Conservation (phyloP, 352 stramenopile genomes). For the Peronospora destructor region DNA sequence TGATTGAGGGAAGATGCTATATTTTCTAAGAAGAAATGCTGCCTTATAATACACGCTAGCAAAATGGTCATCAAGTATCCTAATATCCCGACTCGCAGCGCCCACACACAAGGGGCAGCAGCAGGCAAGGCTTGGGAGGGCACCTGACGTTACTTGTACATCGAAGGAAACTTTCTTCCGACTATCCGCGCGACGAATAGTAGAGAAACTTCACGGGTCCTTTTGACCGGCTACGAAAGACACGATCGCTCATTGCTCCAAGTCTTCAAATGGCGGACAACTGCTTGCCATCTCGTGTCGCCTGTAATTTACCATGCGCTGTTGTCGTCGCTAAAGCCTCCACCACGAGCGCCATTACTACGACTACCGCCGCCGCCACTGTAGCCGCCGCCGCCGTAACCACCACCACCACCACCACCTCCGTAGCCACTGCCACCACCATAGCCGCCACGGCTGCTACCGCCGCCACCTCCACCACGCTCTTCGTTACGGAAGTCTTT, state of each 20-base stretch:
- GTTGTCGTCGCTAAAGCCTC: conserved; percentile 72
- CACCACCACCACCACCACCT: conserved; percentile 26
- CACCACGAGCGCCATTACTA: conserved; percentile 29
- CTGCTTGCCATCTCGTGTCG: conserved; percentile 36
- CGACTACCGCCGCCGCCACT: conserved; percentile 24
- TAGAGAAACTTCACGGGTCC: conserved; percentile 29
- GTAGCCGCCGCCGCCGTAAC: conserved; percentile 27
- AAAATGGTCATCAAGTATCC: conserved; percentile 63
- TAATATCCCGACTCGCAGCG: conserved; percentile 27
- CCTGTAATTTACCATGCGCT: conserved; percentile 75
- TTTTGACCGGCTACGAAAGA: conserved; percentile 22
- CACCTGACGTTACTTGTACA: conserved; percentile 67
- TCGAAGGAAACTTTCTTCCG: conserved; percentile 73
- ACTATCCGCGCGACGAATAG: conserved; percentile 47
- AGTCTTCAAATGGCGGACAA: conserved; percentile 35
- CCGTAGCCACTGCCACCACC: conserved; percentile 21
- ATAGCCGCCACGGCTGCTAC: conserved; percentile 18
- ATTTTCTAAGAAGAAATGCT: conserved; percentile 66
- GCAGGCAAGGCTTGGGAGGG: conserved; percentile 38
- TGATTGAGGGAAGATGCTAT: conserved; percentile 31
- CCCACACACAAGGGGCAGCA: conserved; percentile 22
- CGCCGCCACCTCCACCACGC: conserved; percentile 37
- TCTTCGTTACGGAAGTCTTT: conserved; percentile 83
- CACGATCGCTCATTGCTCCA: conserved; percentile 32
- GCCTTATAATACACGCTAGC: conserved; percentile 69